Base-by-base conservation (phyloP, 2,329 filamentous ascomycete genomes). In the Diplodia corticola region DNA sequence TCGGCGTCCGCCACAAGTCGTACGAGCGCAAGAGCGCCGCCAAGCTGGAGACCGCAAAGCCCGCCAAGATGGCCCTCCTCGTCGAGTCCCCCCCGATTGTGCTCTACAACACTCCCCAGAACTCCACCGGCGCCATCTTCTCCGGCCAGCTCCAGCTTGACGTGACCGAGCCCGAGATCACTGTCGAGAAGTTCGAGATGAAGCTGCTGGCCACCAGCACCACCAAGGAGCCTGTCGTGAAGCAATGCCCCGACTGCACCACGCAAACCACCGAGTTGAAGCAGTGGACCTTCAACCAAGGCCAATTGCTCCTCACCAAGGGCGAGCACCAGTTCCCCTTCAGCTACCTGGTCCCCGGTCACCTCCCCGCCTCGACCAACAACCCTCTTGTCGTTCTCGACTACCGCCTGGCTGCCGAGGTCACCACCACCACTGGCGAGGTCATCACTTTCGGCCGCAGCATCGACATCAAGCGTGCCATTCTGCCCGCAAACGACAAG, bases 11-110 rank as follows among this genome's bases (percentile, higher is more conserved):
- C 51, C 72, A 73, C 67, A 70, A 72, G 53, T 71, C 72, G 7
- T 35, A 35, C 2, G 73, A 75, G 69, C 75, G 73, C 68, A 78
- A 76, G 70, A 74, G 70, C n/a, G 30, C 26, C 50, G 75, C 76
- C 53, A 76, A 73, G 69, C 67, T 75, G 7, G 77, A 77, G 33
- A 73, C 78, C 7, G 71, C 75, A 40, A 78, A 80, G 57, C 77
- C 82, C 2, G 83, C 85, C 60, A 84, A 81, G 69, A 78, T 89
- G 69, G 81, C 85, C 67, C 82, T 89, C 72, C 77, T 84, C 71
- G 90, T 97, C 69, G 93, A 97, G 81, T 96, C 91, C 13, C 92
- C 93, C 1, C 93, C 93, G 2, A 84, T 94, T 20, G 86, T 97
- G 53, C 89, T 97, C 79, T 91, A 95, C 73, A 93, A 93, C 69